Evolutionary conservation across 2,329 filamentous ascomycete genomes (phyloP).

Genomic region (Claviceps arundinis): DNA sequence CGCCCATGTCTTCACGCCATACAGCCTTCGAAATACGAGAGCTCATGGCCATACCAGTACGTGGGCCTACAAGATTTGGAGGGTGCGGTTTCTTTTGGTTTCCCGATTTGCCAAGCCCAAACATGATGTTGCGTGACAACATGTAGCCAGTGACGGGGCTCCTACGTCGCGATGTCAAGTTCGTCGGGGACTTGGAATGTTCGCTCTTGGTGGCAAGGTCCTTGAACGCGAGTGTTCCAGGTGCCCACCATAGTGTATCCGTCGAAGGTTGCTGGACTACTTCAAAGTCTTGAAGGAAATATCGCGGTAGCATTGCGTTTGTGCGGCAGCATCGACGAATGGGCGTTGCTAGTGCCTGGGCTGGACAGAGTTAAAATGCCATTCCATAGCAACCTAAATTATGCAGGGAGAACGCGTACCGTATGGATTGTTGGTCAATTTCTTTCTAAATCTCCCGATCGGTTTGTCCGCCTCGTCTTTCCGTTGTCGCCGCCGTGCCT

Average conservation of each 20-base stretch:
- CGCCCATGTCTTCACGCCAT: slow-evolving; percentile 41
- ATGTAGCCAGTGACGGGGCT: slow-evolving; percentile 15
- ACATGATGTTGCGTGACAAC: slow-evolving; percentile 16
- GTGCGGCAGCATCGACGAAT: slow-evolving; percentile 43
- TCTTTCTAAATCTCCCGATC: slow-evolving; percentile 38
- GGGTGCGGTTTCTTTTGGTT: slow-evolving; percentile 8
- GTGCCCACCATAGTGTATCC: slow-evolving; percentile 41
- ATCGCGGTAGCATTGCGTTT: slow-evolving; percentile 35
- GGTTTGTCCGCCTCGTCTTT: slow-evolving; percentile 21
- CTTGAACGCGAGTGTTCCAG: slow-evolving; percentile 26
- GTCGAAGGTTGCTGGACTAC: slow-evolving; percentile 42
- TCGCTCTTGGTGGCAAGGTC: slow-evolving; percentile 8
- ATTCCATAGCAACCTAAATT: neutral
- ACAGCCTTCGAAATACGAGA: slow-evolving; percentile 7
- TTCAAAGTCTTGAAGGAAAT: slow-evolving; percentile 51
- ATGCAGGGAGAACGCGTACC: slow-evolving; percentile 30
- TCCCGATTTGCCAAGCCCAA: slow-evolving; percentile 18
- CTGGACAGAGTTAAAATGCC: slow-evolving; percentile 24
- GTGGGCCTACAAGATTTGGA: slow-evolving; percentile 9
- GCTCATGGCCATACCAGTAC: slow-evolving; percentile 16
- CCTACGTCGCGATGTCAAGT: neutral
- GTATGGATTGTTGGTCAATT: slow-evolving; percentile 49
- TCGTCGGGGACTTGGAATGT: neutral
- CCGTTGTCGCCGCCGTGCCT: slow-evolving; percentile 28
- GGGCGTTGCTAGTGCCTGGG: slow-evolving; percentile 47